Conservation (phyloP, 2,329 filamentous ascomycete species). For the Pseudocercospora musae region DNA sequence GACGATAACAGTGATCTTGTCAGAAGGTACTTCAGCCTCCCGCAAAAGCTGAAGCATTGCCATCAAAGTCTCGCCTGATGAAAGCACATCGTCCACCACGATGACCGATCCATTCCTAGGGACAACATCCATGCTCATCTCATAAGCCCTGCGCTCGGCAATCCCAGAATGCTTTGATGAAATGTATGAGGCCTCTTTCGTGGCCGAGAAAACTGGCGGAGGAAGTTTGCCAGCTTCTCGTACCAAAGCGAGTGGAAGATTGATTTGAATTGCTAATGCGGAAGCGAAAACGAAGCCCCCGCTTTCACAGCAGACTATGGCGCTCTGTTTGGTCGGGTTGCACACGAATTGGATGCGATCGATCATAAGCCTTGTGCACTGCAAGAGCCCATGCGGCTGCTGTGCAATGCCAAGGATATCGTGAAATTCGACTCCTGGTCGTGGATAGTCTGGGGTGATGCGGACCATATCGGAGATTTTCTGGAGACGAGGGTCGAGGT, state of each 20-base stretch:
- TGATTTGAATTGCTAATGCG: constrained; percentile 44
- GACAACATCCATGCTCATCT: constrained; percentile 49
- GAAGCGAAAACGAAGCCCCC: constrained; percentile 58
- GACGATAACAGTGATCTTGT: constrained; percentile 50
- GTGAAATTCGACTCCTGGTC: constrained; percentile 52
- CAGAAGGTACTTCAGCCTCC: constrained; percentile 41
- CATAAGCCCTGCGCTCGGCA: constrained; percentile 41
- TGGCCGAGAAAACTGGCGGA: constrained; percentile 51
- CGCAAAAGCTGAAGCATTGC: constrained; percentile 51
- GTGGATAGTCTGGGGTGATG: constrained; percentile 50
- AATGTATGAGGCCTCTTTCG: constrained; percentile 53
- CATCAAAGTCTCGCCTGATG: constrained; percentile 54
- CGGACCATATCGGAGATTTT: constrained; percentile 52
- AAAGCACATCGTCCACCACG: constrained; percentile 60
- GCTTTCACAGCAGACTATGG: constrained; percentile 54
- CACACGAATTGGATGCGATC: constrained; percentile 39
- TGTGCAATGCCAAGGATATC: constrained; percentile 58
- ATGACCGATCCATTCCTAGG: constrained; percentile 45
- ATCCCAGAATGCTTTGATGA: constrained; percentile 40
- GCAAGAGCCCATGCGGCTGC: constrained; percentile 48
- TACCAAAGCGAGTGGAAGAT: constrained; percentile 49
- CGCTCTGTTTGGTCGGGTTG: constrained; percentile 48
- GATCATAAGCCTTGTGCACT: constrained; percentile 52
- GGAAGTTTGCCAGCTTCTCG: constrained; percentile 59
- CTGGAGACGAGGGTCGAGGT: constrained; percentile 47